Evolutionary conservation across 257 asterid species (phyloP).

Genomic region (Ilex aquifolium): DNA sequence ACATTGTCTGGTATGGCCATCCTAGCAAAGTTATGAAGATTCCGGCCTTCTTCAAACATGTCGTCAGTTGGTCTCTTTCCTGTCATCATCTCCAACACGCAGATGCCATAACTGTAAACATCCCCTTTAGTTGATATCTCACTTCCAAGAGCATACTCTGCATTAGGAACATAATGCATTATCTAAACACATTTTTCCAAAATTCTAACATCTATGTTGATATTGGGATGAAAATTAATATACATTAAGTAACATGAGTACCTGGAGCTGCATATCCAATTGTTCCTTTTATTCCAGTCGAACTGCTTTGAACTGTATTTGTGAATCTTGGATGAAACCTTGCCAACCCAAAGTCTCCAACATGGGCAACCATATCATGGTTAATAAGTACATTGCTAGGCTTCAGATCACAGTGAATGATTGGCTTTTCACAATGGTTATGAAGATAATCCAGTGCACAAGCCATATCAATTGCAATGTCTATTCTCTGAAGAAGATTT

Average conservation of each 20-base stretch:
- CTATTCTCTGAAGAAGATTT: not conserved
- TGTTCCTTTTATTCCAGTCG: no score
- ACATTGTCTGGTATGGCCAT: not conserved
- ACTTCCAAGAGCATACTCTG: conserved; percentile 1
- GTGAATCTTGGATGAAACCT: no score
- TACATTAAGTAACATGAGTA: not conserved
- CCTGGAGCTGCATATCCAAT: conserved; percentile 1
- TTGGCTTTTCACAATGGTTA: not conserved
- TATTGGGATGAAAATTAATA: not conserved
- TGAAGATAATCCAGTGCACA: not conserved
- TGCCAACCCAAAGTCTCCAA: no score
- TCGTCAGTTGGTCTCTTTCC: not conserved
- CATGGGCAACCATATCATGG: no score
- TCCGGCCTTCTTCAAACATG: not conserved
- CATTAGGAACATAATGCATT: not conserved
- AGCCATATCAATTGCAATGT: not conserved
- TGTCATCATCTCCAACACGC: not conserved
- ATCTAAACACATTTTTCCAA: not conserved
- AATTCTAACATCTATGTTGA: not conserved
- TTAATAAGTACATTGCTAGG: not conserved
- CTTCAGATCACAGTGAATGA: not conserved
- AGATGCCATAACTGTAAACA: not conserved
- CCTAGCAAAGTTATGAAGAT: not conserved
- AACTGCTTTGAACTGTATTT: no score
- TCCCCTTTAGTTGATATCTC: not conserved